Evolutionary conservation across 371 early-diverging fungal genomes (phyloP).

Genomic region (Syncephalastrum contaminatum): DNA sequence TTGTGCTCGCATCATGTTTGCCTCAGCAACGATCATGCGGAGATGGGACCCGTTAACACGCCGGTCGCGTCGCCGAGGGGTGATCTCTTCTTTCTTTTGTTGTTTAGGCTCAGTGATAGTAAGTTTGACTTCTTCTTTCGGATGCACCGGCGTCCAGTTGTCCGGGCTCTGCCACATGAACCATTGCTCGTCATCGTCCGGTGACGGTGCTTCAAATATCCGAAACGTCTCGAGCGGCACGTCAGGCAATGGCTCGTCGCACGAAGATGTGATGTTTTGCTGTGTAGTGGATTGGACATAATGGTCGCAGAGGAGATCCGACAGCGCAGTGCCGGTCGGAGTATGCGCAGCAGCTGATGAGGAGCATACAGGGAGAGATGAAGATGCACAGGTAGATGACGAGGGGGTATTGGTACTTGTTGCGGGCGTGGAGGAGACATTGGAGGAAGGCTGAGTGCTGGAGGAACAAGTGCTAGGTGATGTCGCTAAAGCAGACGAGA

Average conservation of each 20-base stretch:
- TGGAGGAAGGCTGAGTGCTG: too few relatives aligned
- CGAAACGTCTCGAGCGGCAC: conserved; percentile 24
- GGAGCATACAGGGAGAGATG: not conserved
- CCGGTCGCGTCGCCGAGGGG: conserved; percentile 33
- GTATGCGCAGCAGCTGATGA: not conserved
- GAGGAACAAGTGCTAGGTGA: too few relatives aligned
- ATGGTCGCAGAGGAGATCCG: conserved; percentile 42
- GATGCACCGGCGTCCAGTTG: conserved; percentile 30
- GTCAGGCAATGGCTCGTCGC: conserved; percentile 10
- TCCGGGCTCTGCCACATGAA: conserved; percentile 25
- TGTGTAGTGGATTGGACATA: conserved; percentile 31
- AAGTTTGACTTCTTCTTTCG: not conserved
- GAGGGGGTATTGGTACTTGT: too few relatives aligned
- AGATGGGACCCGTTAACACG: conserved; percentile 55
- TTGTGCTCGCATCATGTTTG: conserved; percentile 61
- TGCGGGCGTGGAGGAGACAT: too few relatives aligned
- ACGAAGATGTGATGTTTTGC: not conserved
- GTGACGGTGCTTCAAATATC: conserved; percentile 22
- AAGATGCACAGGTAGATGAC: too few relatives aligned
- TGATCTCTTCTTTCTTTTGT: not conserved
- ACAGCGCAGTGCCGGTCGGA: conserved; percentile 19
- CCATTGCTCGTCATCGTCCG: conserved; percentile 18
- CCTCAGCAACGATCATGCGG: conserved; percentile 60
- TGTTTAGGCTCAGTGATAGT: not conserved
- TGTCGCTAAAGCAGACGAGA: too few relatives aligned